Percentiles rank a stretch among this genome's conserved stretches.
phyloP scores from a whole-genome alignment of 1,139 yeast species.

The Kodamaea arcana region DNA sequence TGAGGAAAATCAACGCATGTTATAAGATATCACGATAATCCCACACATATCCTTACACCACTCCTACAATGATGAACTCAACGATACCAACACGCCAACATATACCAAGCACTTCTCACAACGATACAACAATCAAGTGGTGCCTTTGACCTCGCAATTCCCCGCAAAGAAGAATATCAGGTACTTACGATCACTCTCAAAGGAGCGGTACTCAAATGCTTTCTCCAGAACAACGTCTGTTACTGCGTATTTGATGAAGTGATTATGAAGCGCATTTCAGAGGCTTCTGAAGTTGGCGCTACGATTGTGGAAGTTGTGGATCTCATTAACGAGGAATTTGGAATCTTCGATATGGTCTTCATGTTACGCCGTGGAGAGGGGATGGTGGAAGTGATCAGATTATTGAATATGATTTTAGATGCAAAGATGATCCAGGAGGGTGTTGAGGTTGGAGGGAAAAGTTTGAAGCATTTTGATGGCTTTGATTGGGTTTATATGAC shows the following conservation, averaged over 20 bases:
- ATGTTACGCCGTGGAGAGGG: constrained; percentile 5
- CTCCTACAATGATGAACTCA: no score
- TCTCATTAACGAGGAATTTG: constrained; percentile 1
- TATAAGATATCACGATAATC: no score
- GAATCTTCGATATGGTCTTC: constrained; percentile 4
- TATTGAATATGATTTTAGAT: constrained; percentile 4
- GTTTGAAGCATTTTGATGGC: not conserved
- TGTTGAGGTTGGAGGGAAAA: not conserved
- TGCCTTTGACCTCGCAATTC: constrained; percentile 21
- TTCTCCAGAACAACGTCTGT: not conserved
- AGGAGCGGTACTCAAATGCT: not conserved
- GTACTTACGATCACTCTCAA: not conserved
- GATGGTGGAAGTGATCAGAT: constrained; percentile 3
- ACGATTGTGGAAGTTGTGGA: constrained; percentile 1
- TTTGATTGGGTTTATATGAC: constrained; percentile 2
- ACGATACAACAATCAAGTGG: constrained; percentile 16
- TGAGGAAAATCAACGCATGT: no score
- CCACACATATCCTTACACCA: no score
- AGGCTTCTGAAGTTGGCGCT: not conserved
- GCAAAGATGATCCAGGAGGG: constrained; percentile 3
- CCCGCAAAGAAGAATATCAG: not conserved
- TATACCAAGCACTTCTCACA: no score
- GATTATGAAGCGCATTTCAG: not conserved
- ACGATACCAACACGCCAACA: no score
- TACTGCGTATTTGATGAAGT: constrained; percentile 1